Evolutionary conservation across 1,139 yeast genomes (phyloP), one percentile per base, ranked within the genome.

Genomic region (Pichia sp.): DNA sequence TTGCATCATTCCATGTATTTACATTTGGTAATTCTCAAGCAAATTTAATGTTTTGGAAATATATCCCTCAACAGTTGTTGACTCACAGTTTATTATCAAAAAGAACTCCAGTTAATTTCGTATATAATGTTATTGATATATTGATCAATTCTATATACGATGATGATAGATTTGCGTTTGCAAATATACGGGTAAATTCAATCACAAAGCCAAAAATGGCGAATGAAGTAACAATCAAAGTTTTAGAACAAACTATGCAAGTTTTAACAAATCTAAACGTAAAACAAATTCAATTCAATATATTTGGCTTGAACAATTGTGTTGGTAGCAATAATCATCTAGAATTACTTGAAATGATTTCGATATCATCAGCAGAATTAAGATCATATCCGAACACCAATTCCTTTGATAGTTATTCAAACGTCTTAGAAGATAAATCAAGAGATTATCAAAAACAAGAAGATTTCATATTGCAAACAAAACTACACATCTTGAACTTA

Each of bases 221-320:
- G 12, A 44, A 45, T 18, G 57, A 61, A 16, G 56, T 57, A 23
- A 53, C 61, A 3, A 38, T 59, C n/a, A 48, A 55, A n/a, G 55
- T 55, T 34, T 46, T 74, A 7, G 63, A 73, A 42, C 48, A 50
- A 39, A 16, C 30, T 8, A 50, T 50, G 50, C 44, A 45, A 30
- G 65, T 66, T 27, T 66, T 79, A 7, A 57, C 76, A 37, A 62
- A 72, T 26, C 18, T 48, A 11, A 25, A 37, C 18, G 44, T 50
- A 3, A 15, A 74, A 5, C 72, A 76, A 0, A 58, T 69, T 35
- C 74, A 70, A 48, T 70, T 74, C 45, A 63, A 68, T 62, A 68
- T 74, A 43, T 74, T 68, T 56, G 85, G 87, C 0, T 63, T 82
- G 47, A 80, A 77, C 57, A 59, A 83, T 53, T 54, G 70, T 2